Percentiles rank a stretch among this genome's conserved stretches.
Evolutionary conservation across 1,284 basidiomycete species (phyloP).

Genomic region (Mixia osmundae): DNA sequence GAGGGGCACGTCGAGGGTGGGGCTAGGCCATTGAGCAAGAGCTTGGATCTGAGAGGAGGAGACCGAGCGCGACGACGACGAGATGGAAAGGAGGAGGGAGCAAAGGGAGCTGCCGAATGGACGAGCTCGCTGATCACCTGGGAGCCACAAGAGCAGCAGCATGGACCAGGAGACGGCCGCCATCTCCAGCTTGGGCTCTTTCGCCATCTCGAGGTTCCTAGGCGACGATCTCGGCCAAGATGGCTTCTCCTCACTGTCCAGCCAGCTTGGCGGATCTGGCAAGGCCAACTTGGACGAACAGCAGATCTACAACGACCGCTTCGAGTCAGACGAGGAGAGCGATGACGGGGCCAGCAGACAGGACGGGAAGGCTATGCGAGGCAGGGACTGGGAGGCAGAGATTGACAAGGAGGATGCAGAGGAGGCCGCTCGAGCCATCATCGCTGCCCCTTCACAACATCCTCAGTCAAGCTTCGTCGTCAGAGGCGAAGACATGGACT

Average conservation of each 20-base stretch:
- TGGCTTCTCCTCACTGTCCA: neutral
- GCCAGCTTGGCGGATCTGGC: neutral
- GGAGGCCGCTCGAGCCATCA: neutral
- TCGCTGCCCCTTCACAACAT: neutral
- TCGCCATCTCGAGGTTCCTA: neutral
- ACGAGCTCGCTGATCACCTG: neutral
- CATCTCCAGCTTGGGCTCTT: neutral
- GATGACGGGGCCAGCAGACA: neutral
- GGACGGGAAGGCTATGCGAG: neutral
- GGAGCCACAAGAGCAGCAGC: neutral
- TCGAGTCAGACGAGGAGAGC: neutral
- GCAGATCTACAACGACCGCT: slow-evolving; percentile 1
- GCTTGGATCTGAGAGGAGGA: no score
- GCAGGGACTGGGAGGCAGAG: neutral
- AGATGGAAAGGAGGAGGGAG: neutral
- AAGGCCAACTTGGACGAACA: neutral
- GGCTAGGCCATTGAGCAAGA: no score
- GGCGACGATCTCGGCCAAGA: neutral
- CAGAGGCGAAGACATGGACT: slow-evolving; percentile 1
- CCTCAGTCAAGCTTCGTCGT: neutral
- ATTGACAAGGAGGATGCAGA: neutral
- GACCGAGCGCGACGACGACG: no score
- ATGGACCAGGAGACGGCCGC: neutral
- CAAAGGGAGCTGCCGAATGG: neutral
- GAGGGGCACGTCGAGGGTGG: no score